These are phyloP conservation scores for Ganoderma leucocontextum DNA, from an alignment of 1,284 basidiomycete genomes.

Conservation along the genomic window DNA sequence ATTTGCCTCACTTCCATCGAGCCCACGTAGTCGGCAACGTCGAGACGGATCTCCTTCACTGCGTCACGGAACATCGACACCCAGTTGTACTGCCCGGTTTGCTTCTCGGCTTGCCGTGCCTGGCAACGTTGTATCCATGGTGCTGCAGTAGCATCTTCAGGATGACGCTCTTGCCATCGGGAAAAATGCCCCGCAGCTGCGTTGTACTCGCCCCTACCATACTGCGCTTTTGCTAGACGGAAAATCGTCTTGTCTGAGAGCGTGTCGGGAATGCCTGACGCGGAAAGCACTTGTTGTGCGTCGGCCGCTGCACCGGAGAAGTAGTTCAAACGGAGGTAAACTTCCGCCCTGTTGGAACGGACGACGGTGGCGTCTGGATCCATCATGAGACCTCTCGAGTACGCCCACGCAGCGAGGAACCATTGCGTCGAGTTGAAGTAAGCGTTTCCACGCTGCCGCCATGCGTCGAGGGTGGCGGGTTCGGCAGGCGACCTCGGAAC, in stretches of 20 bases:
- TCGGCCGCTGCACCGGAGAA: slow-evolving; percentile 36
- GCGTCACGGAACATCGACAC: slow-evolving; percentile 24
- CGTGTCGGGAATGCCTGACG: slow-evolving; percentile 1
- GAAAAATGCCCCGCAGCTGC: slow-evolving; percentile 23
- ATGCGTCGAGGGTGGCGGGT: slow-evolving; percentile 26
- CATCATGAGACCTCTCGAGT: slow-evolving; percentile 33
- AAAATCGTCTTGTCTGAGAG: slow-evolving; percentile 20
- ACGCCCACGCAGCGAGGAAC: slow-evolving; percentile 38
- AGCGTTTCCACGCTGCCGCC: slow-evolving; percentile 29
- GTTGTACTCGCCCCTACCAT: slow-evolving; percentile 26
- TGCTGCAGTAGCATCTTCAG: slow-evolving; percentile 20
- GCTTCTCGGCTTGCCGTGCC: slow-evolving; percentile 21
- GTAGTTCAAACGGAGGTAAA: slow-evolving; percentile 35
- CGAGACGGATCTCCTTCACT: slow-evolving; percentile 23
- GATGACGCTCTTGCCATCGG: slow-evolving; percentile 21
- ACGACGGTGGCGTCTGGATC: slow-evolving; percentile 26
- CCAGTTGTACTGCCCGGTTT: slow-evolving; percentile 33
- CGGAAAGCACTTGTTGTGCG: slow-evolving; percentile 26
- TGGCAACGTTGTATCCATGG: slow-evolving; percentile 27
- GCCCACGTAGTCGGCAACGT: slow-evolving; percentile 33
- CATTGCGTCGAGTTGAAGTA: slow-evolving; percentile 32
- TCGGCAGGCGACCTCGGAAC: slow-evolving; percentile 9
- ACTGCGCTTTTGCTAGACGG: slow-evolving; percentile 25
- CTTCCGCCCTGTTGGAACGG: slow-evolving; percentile 34
- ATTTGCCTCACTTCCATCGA: slow-evolving; percentile 26